These are phyloP conservation scores for Phytopythium helicoides DNA, from an alignment of 352 stramenopile species.

Conservation along the genomic window DNA sequence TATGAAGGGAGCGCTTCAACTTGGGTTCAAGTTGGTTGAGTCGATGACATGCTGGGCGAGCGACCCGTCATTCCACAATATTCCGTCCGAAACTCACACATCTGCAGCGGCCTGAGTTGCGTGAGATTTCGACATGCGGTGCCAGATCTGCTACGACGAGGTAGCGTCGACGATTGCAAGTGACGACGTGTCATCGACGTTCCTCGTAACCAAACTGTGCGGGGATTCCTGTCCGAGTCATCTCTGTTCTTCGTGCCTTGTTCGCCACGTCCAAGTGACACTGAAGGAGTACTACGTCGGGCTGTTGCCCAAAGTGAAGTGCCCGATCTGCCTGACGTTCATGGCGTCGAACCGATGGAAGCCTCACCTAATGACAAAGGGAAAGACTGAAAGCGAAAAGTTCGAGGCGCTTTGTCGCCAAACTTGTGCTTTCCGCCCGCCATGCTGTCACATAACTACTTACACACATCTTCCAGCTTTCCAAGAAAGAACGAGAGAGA, in stretches of 20 bases:
- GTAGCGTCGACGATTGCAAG: slow-evolving; percentile 1
- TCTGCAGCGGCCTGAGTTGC: neutral
- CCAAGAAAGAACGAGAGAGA: neutral
- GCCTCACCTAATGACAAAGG: neutral
- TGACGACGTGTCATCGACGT: neutral
- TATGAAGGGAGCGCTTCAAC: no score
- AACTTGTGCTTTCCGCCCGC: slow-evolving; percentile 16
- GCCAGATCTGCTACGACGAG: slow-evolving; percentile 33
- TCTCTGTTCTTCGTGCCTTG: slow-evolving; percentile 20
- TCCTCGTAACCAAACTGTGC: slow-evolving; percentile 11
- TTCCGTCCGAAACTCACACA: neutral
- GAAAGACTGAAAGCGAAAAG: neutral
- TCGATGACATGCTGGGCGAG: no score
- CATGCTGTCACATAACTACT: slow-evolving; percentile 27
- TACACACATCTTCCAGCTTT: slow-evolving; percentile 32
- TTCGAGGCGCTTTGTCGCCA: slow-evolving; percentile 20
- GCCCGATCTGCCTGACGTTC: slow-evolving; percentile 22
- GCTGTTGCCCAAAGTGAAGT: slow-evolving; percentile 25
- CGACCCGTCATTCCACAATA: neutral
- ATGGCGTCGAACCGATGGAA: slow-evolving; percentile 23
- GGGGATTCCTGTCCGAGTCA: slow-evolving; percentile 12
- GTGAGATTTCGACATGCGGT: no score
- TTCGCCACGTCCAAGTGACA: slow-evolving; percentile 18
- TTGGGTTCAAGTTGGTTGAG: no score
- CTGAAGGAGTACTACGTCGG: slow-evolving; percentile 28